Conservation (phyloP, 495 filamentous ascomycete species). For the Penicillium atrosanguineum region DNA sequence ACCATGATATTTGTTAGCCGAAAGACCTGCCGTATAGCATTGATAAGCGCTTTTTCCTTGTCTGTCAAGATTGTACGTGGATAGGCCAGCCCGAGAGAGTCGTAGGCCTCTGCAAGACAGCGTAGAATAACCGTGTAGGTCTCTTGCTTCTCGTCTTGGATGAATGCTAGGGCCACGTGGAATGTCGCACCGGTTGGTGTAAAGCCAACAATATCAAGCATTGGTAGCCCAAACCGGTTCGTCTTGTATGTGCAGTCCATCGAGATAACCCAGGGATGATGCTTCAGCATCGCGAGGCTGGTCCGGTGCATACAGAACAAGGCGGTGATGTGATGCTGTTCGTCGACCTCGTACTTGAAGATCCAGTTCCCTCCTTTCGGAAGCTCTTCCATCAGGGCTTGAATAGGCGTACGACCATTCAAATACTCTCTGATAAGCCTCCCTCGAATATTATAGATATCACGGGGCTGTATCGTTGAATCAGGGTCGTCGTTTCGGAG, state of each 20-base stretch:
- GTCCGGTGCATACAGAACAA: constrained; percentile 4
- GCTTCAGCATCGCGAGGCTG: neutral
- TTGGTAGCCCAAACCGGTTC: constrained; percentile 16
- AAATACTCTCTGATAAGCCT: constrained; percentile 1
- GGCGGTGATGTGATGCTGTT: neutral
- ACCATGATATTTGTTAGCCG: neutral
- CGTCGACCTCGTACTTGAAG: constrained; percentile 1
- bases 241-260: constrained; percentile 19
- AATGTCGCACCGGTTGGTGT: constrained; percentile 3
- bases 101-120: neutral
- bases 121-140: neutral
- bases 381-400: constrained; percentile 1
- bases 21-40: neutral
- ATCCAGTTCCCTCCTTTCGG: constrained; percentile 4
- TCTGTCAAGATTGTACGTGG: constrained; percentile 3
- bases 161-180: constrained; percentile 12
- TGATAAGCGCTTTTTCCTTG: constrained; percentile 1
- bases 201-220: constrained; percentile 17
- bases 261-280: constrained; percentile 3
- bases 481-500: neutral
- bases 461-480: neutral
- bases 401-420: neutral
- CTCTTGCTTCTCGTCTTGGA: neutral
- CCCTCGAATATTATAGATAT: constrained; percentile 4
- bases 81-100: neutral